phyloP scores from a whole-genome alignment of 805 yeast species.

The Yamadazyma sp. region DNA sequence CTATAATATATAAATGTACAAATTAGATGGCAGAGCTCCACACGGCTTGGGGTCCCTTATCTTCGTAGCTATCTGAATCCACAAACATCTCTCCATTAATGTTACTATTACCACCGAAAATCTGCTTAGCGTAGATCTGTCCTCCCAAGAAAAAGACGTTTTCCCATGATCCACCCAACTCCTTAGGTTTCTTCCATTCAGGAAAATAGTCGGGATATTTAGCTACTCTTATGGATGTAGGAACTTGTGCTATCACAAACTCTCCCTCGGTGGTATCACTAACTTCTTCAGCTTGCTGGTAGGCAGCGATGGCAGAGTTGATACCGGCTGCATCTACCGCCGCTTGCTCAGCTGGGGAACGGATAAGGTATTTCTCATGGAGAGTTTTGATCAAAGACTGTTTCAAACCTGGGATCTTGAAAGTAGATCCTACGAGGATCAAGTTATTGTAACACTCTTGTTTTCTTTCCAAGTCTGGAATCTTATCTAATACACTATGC shows the following conservation, averaged over 20 bases:
- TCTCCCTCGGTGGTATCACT: constrained; percentile 26
- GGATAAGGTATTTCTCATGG: constrained; percentile 52
- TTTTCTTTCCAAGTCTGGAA: constrained; percentile 68
- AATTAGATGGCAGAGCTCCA: constrained; percentile 54
- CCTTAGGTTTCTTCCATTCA: constrained; percentile 75
- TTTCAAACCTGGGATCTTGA: constrained; percentile 70
- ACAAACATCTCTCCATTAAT: constrained; percentile 64
- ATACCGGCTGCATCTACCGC: constrained; percentile 24
- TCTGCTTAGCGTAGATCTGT: constrained; percentile 82
- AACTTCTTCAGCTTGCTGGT: constrained; percentile 43
- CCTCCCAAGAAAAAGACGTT: constrained; percentile 83
- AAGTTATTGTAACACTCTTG: constrained; percentile 86
- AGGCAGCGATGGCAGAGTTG: constrained; percentile 40
- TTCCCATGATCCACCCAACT: constrained; percentile 58
- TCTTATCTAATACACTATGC: constrained; percentile 49
- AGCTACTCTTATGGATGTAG: constrained; percentile 65
- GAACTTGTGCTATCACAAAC: constrained; percentile 59
- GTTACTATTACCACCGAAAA: constrained; percentile 58
- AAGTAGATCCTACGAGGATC: constrained; percentile 76
- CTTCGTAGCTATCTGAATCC: constrained; percentile 68
- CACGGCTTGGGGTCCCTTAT: constrained; percentile 76
- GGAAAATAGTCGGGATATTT: constrained; percentile 90
- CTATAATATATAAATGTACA: constrained; percentile 7
- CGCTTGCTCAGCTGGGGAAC: constrained; percentile 30
- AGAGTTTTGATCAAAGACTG: constrained; percentile 65